Evolutionary conservation across 2,329 filamentous ascomycete species (phyloP).

Genomic region (Blastomyces silverae): DNA sequence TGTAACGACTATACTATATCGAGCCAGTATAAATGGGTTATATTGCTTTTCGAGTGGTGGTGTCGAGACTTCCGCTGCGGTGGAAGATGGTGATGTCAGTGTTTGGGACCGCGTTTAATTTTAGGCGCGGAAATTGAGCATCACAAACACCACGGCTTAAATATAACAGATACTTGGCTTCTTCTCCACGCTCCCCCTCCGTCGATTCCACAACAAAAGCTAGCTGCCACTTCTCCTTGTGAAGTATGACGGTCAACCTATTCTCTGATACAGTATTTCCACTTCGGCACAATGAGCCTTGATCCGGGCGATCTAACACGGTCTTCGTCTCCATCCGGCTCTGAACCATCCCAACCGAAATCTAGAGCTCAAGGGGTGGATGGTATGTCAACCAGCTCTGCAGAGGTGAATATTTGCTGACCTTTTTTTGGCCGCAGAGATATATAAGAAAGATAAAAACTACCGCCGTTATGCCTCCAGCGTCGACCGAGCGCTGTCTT

Average conservation of each 20-base stretch:
- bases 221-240: conserved; percentile 12
- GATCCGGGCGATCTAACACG: conserved; percentile 39
- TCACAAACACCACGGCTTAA: background rate
- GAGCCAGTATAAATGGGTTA: background rate
- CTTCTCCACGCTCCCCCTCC: conserved; percentile 20
- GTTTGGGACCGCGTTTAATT: background rate
- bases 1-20: background rate
- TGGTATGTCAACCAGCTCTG: conserved; percentile 49
- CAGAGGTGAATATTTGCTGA: conserved; percentile 10
- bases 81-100: conserved; percentile 5
- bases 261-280: conserved; percentile 22
- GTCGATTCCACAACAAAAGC: conserved; percentile 17
- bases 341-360: conserved; percentile 71
- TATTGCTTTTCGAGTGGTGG: background rate
- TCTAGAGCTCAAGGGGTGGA: conserved; percentile 70
- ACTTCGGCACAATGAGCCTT: conserved; percentile 39
- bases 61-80: background rate
- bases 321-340: conserved; percentile 67
- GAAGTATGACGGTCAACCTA: conserved; percentile 33
- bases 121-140: background rate
- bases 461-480: conserved; percentile 85
- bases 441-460: conserved; percentile 52
- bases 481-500: conserved; percentile 75
- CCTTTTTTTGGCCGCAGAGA: conserved; percentile 25
- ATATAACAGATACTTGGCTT: conserved; percentile 5